These are phyloP conservation scores for Macrophomina pseudophaseolina DNA, from an alignment of 2,329 filamentous ascomycete species.

Conservation along the genomic window DNA sequence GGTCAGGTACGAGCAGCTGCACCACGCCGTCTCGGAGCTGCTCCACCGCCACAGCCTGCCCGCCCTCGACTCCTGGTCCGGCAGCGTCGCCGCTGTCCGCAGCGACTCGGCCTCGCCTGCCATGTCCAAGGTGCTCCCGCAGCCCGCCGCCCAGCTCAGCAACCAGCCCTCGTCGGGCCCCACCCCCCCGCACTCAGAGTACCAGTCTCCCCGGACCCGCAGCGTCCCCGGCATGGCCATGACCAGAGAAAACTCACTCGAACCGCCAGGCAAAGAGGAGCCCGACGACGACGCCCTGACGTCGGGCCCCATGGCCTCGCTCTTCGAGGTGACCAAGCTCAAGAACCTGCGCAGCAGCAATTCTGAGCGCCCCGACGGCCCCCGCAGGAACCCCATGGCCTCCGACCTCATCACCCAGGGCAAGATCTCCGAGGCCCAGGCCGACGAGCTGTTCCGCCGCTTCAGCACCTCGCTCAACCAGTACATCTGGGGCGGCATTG, in stretches of 20 bases:
- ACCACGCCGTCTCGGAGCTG: slow-evolving; percentile 37
- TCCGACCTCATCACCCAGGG: slow-evolving; percentile 42
- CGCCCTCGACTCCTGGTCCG: slow-evolving; percentile 31
- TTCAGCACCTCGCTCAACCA: slow-evolving; percentile 40
- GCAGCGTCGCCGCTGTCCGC: slow-evolving; percentile 17
- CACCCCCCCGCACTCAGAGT: slow-evolving; percentile 35
- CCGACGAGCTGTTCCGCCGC: slow-evolving; percentile 38
- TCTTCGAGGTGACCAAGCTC: slow-evolving; percentile 42
- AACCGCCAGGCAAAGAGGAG: slow-evolving; percentile 29
- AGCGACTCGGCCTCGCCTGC: slow-evolving; percentile 30
- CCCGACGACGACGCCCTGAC: slow-evolving; percentile 17
- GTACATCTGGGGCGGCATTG: slow-evolving; percentile 41
- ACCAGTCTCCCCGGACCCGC: slow-evolving; percentile 34
- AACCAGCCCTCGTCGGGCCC: slow-evolving; percentile 29
- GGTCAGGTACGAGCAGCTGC: slow-evolving; percentile 35
- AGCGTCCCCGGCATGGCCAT: slow-evolving; percentile 40
- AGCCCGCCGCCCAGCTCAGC: slow-evolving; percentile 4
- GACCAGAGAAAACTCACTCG: slow-evolving; percentile 41
- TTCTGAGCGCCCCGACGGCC: slow-evolving; percentile 33
- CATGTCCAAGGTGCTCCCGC: slow-evolving; percentile 25
- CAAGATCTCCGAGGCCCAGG: slow-evolving; percentile 35
- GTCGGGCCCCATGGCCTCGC: slow-evolving; percentile 40
- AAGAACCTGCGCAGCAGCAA: slow-evolving; percentile 39
- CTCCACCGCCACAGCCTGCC: slow-evolving; percentile 37
- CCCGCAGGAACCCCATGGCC: slow-evolving; percentile 32